A percentile compares a stretch with the other conserved stretches of the same genome.
These are phyloP conservation scores for Camellia lanceoleosa DNA, from an alignment of 148 eudicot genomes.

Conservation along the genomic window DNA sequence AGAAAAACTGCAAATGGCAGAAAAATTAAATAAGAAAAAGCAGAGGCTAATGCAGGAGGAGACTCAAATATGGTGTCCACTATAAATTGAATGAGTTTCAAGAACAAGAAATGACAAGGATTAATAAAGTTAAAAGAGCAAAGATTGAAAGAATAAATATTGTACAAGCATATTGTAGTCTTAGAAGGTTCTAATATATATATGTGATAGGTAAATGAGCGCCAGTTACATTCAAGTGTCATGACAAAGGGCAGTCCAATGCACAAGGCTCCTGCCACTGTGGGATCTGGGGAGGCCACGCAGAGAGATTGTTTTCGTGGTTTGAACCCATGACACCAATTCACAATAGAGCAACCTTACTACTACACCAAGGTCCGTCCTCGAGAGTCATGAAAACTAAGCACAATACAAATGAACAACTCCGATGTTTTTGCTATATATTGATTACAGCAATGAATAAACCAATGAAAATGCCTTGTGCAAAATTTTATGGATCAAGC, in stretches of 20 bases:
- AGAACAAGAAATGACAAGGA: not conserved
- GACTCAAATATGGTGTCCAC: not conserved
- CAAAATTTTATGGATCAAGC: no score
- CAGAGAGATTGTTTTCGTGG: no score
- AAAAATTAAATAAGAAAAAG: not conserved
- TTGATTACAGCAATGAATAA: not conserved
- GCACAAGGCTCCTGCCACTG: no score
- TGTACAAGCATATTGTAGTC: not conserved
- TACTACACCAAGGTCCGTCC: no score
- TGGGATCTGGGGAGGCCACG: no score
- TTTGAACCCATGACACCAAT: no score
- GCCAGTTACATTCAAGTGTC: not conserved
- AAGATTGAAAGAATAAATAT: not conserved
- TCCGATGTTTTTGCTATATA: not conserved
- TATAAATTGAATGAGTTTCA: not conserved
- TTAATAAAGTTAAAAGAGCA: not conserved
- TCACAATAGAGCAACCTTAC: no score
- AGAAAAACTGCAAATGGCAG: conserved; percentile 60
- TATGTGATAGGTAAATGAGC: not conserved
- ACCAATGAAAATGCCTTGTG: not conserved
- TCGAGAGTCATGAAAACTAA: not conserved
- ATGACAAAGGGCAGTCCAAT: no score
- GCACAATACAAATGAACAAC: not conserved
- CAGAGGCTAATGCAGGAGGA: not conserved
- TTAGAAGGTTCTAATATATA: not conserved